Base-by-base conservation (phyloP, 768 basidiomycete species). In the Lyophyllum atratum region DNA sequence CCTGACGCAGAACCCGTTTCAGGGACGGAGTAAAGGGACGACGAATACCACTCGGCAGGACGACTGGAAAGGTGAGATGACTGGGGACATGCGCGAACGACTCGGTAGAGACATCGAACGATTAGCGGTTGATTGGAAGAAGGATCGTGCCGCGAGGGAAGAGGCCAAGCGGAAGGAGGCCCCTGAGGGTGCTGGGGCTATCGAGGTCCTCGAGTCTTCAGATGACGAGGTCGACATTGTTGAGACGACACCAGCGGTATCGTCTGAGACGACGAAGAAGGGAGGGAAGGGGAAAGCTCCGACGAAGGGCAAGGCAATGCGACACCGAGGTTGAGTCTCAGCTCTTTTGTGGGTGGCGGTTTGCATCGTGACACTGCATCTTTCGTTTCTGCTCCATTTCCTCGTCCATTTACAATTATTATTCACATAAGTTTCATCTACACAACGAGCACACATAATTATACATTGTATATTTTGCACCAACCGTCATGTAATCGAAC, bases 71-170 rank as follows among this genome's bases (percentile, higher is more conserved):
- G 80, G 77, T 37, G 65, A 75, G 12, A 67, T 72, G n/a, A 74
- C 86, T 42, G 72, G 68, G 7, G 68, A 62, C 15, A 77, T 80
- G 62, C 82, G 89, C 14, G 76, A 81, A 42, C 54, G 74, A 8
- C 72, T 89, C 24, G 58, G 61, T 26, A 60, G 59, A 2, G 73
- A 74, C 8, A 84, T 88, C 26, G 52, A 62, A 8, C 52, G 64
- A 3, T 73, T 90, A 25, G 86, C 88, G n/a, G 62, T 67, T 22
- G 74, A 78, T 17, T 88, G 85, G 82, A 80, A 77, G 65, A 71
- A 72, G 48, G 71, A 73, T 34, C 80, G 79, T 39, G 76, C 68
- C 14, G 68, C 68, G 25, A 76, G 73, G 59, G 72, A 73, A 55
- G 69, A 74, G 54, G 71, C 68, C 24, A 71, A 75, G 66, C 73